phyloP scores from a whole-genome alignment of 495 filamentous ascomycete species.

The Alectoria sarmentosa region DNA sequence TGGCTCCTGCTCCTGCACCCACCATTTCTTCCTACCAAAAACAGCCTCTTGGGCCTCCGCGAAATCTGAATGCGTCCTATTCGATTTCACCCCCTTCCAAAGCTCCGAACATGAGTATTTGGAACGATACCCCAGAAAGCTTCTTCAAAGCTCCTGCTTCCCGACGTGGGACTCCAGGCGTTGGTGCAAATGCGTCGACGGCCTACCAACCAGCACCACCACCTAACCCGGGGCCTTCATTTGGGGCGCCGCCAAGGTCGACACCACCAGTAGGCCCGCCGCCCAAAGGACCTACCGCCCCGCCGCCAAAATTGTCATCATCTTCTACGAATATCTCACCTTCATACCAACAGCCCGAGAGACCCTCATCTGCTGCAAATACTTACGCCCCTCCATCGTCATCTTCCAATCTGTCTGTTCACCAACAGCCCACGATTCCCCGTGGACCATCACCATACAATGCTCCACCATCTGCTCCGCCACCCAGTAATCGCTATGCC shows the following conservation, averaged over 20 bases:
- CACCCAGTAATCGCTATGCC: slow-evolving; percentile 77
- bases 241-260: slow-evolving; percentile 36
- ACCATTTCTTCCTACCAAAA: slow-evolving; percentile 36
- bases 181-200: slow-evolving; percentile 55
- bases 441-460: slow-evolving; percentile 87
- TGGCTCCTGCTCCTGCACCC: slow-evolving; percentile 32
- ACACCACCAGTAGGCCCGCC: slow-evolving; percentile 47
- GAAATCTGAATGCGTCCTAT: slow-evolving; percentile 51
- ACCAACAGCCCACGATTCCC: slow-evolving; percentile 49
- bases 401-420: slow-evolving; percentile 33
- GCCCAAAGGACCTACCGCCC: slow-evolving; percentile 44
- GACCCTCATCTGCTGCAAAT: slow-evolving; percentile 58
- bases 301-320: slow-evolving; percentile 49
- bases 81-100: slow-evolving; percentile 61
- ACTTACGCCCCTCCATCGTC: slow-evolving; percentile 58
- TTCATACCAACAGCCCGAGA: slow-evolving; percentile 40
- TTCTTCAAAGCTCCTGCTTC: slow-evolving; percentile 64
- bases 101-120: slow-evolving; percentile 62
- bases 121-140: slow-evolving; percentile 91
- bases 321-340: slow-evolving; percentile 38
- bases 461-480: slow-evolving; percentile 64
- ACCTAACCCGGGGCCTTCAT: slow-evolving; percentile 31
- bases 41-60: slow-evolving; percentile 46
- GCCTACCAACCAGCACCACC: slow-evolving; percentile 52
- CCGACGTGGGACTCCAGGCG: slow-evolving; percentile 63